These are phyloP conservation scores for Limonomyces culmigenus DNA, from an alignment of 1,284 basidiomycete genomes.

Conservation along the genomic window DNA sequence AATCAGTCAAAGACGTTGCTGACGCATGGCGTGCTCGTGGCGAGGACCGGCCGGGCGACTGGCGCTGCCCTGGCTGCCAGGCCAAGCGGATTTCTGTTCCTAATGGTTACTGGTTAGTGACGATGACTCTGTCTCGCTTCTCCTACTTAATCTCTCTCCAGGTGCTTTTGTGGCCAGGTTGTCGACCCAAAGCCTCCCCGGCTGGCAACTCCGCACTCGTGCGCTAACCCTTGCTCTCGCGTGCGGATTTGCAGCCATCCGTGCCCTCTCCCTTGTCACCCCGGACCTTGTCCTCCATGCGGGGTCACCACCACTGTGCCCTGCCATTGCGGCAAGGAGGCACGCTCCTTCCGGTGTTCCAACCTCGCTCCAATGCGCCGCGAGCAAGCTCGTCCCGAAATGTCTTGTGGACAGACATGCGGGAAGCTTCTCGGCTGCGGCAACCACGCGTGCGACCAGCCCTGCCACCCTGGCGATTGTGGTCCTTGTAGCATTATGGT, in stretches of 20 bases:
- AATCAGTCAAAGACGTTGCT: slow-evolving; percentile 59
- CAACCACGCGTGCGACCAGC: slow-evolving; percentile 41
- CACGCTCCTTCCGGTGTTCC: slow-evolving; percentile 49
- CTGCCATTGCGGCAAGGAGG: slow-evolving; percentile 53
- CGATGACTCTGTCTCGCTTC: neutral
- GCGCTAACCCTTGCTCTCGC: slow-evolving; percentile 63
- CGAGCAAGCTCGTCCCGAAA: slow-evolving; percentile 32
- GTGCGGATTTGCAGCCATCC: slow-evolving; percentile 43
- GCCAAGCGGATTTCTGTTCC: slow-evolving; percentile 50
- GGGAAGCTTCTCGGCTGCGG: slow-evolving; percentile 41
- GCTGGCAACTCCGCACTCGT: slow-evolving; percentile 72
- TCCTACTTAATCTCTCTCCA: slow-evolving; percentile 10
- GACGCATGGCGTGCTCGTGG: slow-evolving; percentile 65
- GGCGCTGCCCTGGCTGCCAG: slow-evolving; percentile 84
- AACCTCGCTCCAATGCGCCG: slow-evolving; percentile 19
- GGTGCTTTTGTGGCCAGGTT: slow-evolving; percentile 72
- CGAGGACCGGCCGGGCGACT: slow-evolving; percentile 52
- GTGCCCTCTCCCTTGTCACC: slow-evolving; percentile 57
- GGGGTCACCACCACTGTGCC: slow-evolving; percentile 30
- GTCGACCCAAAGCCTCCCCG: slow-evolving; percentile 55
- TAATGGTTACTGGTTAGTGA: slow-evolving; percentile 46
- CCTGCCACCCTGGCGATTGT: slow-evolving; percentile 67
- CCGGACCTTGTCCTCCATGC: slow-evolving; percentile 68
- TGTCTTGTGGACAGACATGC: slow-evolving; percentile 31
- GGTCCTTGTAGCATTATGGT: slow-evolving; percentile 40